Conservation (phyloP, 441 rosid species). For the Dalechampia spathulata region DNA sequence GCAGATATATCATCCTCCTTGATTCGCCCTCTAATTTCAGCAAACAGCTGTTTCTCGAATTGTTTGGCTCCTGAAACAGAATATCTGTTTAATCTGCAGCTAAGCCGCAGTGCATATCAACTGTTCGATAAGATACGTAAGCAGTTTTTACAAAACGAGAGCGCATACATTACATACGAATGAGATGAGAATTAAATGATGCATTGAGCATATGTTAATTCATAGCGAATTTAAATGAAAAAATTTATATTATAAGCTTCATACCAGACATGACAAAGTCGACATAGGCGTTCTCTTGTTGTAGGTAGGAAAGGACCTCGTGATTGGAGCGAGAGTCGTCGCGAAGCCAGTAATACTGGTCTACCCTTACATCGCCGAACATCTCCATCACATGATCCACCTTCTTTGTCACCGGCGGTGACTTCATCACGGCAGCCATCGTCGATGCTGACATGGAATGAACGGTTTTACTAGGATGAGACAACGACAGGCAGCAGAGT, state of each 20-base stretch:
- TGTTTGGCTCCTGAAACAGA: conserved; percentile 58
- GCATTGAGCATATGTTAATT: too few relatives aligned
- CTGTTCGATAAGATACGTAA: too few relatives aligned
- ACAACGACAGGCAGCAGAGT: background rate
- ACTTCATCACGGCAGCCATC: conserved; percentile 26
- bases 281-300: conserved; percentile 62
- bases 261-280: conserved; percentile 54
- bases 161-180: too few relatives aligned
- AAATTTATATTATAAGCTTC: background rate
- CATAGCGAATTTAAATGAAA: too few relatives aligned
- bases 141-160: too few relatives aligned
- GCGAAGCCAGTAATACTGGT: conserved; percentile 85
- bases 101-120: too few relatives aligned
- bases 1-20: conserved; percentile 85
- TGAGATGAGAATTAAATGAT: too few relatives aligned
- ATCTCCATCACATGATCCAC: conserved; percentile 66
- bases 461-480: background rate
- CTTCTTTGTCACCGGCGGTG: conserved; percentile 72
- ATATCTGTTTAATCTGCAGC: too few relatives aligned
- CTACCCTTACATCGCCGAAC: conserved; percentile 73
- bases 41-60: conserved; percentile 53
- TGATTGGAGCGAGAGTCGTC: conserved; percentile 75
- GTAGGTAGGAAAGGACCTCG: conserved; percentile 52
- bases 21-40: conserved; percentile 69
- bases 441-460: background rate